Base-by-base conservation (phyloP, 208 protist species). In the Leishmania gerbilli region DNA sequence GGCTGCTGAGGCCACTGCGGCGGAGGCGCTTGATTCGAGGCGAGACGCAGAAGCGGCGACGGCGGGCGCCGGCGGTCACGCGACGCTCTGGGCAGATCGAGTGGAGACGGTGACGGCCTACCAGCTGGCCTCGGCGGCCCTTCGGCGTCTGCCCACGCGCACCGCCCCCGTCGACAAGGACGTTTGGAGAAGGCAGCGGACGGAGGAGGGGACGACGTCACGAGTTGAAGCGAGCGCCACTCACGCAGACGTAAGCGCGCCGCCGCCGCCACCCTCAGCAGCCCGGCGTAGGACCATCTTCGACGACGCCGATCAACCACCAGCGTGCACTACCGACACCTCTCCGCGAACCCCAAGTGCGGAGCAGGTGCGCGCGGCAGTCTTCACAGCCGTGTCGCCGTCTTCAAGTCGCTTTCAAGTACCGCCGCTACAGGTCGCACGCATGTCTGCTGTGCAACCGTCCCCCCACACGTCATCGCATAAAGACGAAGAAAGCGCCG, bases 321-420 rank as follows among this genome's bases (percentile, higher is more conserved):
- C 71, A 24, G 31, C 47, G 47, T 11, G 15, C 47, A 58, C 45
- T 37, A 21, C 7, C 24, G n/a, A 24, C 24, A 9, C 71, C 9
- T 56, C 71, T 42, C 71, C 47, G 47, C 71, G 11, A 42, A 37
- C 47, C 27, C n/a, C 71, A 7, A 15, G 3, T 1, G n/a, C 24
- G 71, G 53, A 56, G 71, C 8, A 56, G 9, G 24, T 40, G 49
- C 34, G 21, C 47, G 49, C 15, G 47, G 71, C 21, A 34, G 31
- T 34, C 17, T 24, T 45, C n/a, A 31, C 72, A 27, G 49, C 34
- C 72, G n/a, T 56, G n/a, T 76, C 72, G 11, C 72, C 72, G 51
- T 60, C 69, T 21, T 74, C 72, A 6, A 76, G 51, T 42, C 72
- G 72, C 51, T 76, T 76, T 47, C 24, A 45, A 31, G 72, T 76